These are phyloP conservation scores for Solanum aculeatissimum DNA, from an alignment of 305 asterid species.

Conservation along the genomic window DNA sequence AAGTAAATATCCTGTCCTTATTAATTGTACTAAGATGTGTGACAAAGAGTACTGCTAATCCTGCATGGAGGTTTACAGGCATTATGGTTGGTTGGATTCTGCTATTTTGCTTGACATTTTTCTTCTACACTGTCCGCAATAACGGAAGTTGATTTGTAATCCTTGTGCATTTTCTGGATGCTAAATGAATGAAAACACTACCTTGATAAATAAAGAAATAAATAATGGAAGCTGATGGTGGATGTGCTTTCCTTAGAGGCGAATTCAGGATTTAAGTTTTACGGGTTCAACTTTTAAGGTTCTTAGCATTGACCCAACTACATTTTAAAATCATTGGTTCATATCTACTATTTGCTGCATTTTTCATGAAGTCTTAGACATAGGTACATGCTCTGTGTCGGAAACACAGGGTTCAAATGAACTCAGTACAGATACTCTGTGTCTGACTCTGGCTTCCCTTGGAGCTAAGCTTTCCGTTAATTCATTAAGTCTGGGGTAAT, in stretches of 20 bases:
- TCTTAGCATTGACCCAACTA: neutral
- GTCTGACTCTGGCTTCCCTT: neutral
- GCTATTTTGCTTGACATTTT: neutral
- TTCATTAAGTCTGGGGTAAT: neutral
- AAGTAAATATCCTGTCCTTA: neutral
- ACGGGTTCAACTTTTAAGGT: neutral
- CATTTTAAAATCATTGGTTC: neutral
- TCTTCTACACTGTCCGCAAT: neutral
- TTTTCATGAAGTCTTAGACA: neutral
- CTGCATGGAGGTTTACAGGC: neutral
- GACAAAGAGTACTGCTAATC: neutral
- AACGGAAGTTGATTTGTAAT: neutral
- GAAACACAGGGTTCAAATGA: neutral
- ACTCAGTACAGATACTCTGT: neutral
- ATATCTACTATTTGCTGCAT: neutral
- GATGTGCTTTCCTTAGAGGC: neutral
- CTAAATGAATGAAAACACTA: neutral
- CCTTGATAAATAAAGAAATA: neutral
- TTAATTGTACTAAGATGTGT: neutral
- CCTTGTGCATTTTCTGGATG: neutral
- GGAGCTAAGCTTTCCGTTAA: neutral
- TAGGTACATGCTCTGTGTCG: neutral
- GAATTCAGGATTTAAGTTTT: neutral
- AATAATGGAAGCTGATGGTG: neutral
- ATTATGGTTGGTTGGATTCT: neutral